These are phyloP conservation scores for Mucor piriformis DNA, from an alignment of 371 early-diverging fungal species.

Conservation along the genomic window DNA sequence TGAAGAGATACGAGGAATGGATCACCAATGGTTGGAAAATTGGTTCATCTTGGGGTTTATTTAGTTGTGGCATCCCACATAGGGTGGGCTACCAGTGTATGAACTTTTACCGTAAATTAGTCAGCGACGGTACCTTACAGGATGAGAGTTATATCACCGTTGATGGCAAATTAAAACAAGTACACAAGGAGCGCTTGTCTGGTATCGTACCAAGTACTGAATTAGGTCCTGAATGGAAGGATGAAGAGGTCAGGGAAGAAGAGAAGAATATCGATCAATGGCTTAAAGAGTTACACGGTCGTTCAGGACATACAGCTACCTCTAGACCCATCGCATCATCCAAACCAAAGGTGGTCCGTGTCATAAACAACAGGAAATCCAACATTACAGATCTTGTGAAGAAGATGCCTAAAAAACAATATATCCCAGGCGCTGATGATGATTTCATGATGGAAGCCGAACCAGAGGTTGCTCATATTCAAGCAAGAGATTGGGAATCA, in stretches of 20 bases:
- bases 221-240: conserved; percentile 59
- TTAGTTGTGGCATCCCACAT: conserved; percentile 59
- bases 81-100: conserved; percentile 73
- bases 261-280: conserved; percentile 56
- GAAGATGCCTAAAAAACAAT: conserved; percentile 22
- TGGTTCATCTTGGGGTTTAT: conserved; percentile 65
- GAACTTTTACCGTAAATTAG: conserved; percentile 59
- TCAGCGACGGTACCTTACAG: conserved; percentile 47
- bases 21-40: conserved; percentile 50
- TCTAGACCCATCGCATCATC: conserved; percentile 18
- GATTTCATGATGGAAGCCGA: conserved; percentile 29
- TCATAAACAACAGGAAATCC: conserved; percentile 12
- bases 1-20: conserved; percentile 62
- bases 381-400: conserved; percentile 32
- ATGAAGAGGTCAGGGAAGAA: conserved; percentile 50
- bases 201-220: conserved; percentile 41
- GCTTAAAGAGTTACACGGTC: conserved; percentile 58
- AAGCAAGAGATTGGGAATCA: conserved; percentile 31
- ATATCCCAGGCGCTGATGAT: conserved; percentile 15
- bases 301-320: conserved; percentile 19
- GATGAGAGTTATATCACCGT: conserved; percentile 56
- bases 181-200: conserved; percentile 39
- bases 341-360: conserved; percentile 25
- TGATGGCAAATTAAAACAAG: conserved; percentile 57
- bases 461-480: conserved; percentile 35